Evolutionary conservation across 805 yeast species (phyloP), one percentile per base, ranked within the genome.

Genomic region (Metschnikowia vanudenii): DNA sequence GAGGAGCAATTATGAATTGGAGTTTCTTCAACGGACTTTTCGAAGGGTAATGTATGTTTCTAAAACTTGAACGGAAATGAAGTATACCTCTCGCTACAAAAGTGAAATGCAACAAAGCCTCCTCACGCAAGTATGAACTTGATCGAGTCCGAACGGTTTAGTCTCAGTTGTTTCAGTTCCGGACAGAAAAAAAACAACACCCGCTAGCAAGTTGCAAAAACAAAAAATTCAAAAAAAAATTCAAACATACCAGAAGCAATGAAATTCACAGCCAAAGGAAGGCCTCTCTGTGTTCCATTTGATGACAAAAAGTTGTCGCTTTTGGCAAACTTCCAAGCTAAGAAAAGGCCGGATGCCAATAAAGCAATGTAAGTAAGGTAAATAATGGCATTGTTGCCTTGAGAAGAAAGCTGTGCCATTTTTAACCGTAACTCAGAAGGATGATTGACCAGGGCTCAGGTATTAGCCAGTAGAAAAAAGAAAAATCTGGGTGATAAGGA

Each of bases 41-140:
- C 12, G 28, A 26, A 26, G 9, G 28, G n/a, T n/a, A n/a, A n/a
- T n/a, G n/a, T n/a, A n/a, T n/a, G n/a, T n/a, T n/a, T n/a, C n/a
- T n/a, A n/a, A n/a, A n/a, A n/a, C n/a, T n/a, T n/a, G n/a, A n/a
- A n/a, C n/a, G n/a, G 28, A 26, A 26, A 26, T 26, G 28, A 26
- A 26, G 7, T 26, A n/a, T n/a, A 11, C 20, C 18, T 39, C 9
- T 13, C 12, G n/a, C 47, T 44, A 44, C 43, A 34, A 34, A 10
- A 34, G 18, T 28, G 41, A 17, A 20, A 41, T 45, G 49, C 55
- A 53, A 53, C 51, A 20, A 28, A 61, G 64, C 67, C 60, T 83
- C 82, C 89, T 83, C 88, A 82, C 88, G 88, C 89, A 83, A 83
- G 89, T 67, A 72, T 74, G 78, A 81, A 65, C 88, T 82, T 83